A percentile compares a stretch with the other conserved stretches of the same genome.
Evolutionary conservation across 2,329 filamentous ascomycete species (phyloP).

Genomic region (Cadophora luteo-olivacea): DNA sequence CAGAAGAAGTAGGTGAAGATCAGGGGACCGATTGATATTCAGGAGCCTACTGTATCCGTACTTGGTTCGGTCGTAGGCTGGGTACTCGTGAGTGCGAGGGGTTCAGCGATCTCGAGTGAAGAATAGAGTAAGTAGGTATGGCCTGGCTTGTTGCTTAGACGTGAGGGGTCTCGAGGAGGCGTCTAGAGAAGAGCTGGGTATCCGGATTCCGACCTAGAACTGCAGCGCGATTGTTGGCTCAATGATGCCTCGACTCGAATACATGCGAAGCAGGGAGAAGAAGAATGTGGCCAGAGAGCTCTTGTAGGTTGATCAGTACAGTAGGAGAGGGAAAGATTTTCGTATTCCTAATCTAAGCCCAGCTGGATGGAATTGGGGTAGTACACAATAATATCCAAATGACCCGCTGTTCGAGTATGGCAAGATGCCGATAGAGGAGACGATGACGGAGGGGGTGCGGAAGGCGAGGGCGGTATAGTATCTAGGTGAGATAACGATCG

Average conservation of each 20-base stretch:
- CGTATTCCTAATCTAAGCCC: slow-evolving; percentile 12
- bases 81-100: background rate
- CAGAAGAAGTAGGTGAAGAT: background rate
- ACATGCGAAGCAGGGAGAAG: background rate
- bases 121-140: too few relatives aligned
- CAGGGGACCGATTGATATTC: slow-evolving; percentile 3
- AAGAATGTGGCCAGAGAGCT: background rate
- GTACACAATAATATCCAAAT: slow-evolving; percentile 25
- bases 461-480: background rate
- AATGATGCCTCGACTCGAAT: background rate
- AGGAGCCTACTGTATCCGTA: slow-evolving; percentile 1
- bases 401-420: background rate
- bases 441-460: background rate
- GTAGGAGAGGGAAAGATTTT: slow-evolving; percentile 4
- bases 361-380: slow-evolving; percentile 8
- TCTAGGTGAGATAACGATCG: slow-evolving; percentile 19
- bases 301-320: background rate
- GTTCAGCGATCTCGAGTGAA: background rate
- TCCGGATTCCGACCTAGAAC: background rate
- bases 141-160: background rate
- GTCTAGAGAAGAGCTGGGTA: background rate
- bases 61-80: background rate
- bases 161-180: background rate
- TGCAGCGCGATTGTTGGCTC: background rate
- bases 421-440: background rate